Percentiles rank a stretch among this genome's conserved stretches.
Conservation (phyloP, 129 eudicot genomes). For the Sambucus nigra region DNA sequence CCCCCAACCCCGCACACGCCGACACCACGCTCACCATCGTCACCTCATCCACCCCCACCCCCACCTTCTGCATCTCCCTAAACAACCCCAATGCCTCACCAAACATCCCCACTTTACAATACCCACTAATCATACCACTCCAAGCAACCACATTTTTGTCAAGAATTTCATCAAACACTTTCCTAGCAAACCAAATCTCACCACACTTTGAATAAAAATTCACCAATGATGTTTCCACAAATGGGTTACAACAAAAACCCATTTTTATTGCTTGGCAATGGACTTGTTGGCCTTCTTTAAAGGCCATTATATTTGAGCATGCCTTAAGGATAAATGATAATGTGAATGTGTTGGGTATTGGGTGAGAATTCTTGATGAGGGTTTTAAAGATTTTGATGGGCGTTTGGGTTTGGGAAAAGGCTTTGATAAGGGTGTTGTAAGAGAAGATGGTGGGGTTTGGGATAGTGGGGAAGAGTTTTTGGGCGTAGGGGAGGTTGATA, state of each 20-base stretch:
- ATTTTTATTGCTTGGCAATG: neutral
- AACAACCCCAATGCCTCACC: neutral
- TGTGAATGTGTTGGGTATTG: neutral
- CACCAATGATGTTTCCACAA: neutral
- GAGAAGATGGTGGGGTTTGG: neutral
- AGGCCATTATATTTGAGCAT: neutral
- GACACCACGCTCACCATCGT: neutral
- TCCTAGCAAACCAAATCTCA: neutral
- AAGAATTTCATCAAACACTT: slow-evolving; percentile 1
- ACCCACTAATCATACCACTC: neutral
- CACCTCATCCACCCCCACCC: neutral
- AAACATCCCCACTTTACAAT: neutral
- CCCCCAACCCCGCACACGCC: neutral
- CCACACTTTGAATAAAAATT: neutral
- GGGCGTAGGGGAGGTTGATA: neutral
- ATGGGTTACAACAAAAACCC: neutral
- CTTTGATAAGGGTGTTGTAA: neutral
- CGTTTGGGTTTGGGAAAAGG: neutral
- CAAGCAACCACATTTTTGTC: neutral
- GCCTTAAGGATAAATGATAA: neutral
- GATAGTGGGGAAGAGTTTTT: neutral
- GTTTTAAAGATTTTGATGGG: neutral
- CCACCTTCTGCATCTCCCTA: neutral
- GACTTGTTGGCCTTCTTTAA: neutral
- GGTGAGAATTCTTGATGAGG: neutral